phyloP scores from a whole-genome alignment of 163 green algal genomes.

The Scenedesmus sp. region DNA sequence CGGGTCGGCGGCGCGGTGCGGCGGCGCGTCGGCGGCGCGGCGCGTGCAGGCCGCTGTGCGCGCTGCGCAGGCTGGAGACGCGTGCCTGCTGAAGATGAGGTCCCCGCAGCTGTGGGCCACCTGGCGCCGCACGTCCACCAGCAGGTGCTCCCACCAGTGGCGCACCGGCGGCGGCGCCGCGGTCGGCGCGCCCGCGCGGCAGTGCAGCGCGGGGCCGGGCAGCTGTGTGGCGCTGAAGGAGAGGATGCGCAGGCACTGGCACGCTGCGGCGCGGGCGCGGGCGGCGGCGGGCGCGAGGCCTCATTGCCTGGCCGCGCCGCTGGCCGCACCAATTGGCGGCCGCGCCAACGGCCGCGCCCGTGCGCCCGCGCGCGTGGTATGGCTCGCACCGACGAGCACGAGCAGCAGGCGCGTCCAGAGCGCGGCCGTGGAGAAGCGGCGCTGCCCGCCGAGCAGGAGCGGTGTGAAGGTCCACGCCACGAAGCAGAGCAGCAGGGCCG shows the following conservation, averaged over 20 bases:
- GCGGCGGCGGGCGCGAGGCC: no score
- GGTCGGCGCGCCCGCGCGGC: constrained; percentile 61
- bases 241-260: constrained; percentile 89
- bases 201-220: constrained; percentile 89
- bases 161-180: constrained; percentile 61
- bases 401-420: constrained; percentile 86
- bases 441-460: constrained; percentile 71
- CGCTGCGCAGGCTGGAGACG: no score
- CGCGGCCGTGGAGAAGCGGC: constrained; percentile 91
- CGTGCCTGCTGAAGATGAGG: constrained; percentile 95
- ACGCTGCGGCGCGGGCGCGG: constrained; percentile 60
- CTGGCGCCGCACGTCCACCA: constrained; percentile 76
- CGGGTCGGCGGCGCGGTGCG: no score
- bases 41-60: no score
- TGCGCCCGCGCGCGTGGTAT: not conserved
- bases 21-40: no score
- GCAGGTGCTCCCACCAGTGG: constrained; percentile 77
- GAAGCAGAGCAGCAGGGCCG: constrained; percentile 77
- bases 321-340: no score
- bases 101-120: constrained; percentile 89
- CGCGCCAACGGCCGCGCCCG: not conserved
- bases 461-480: constrained; percentile 90
- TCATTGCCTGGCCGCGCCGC: no score
- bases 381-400: constrained; percentile 78
- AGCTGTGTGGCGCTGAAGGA: constrained; percentile 89